These are phyloP conservation scores for Clavulina sp. DNA, from an alignment of 768 basidiomycete genomes.

Conservation along the genomic window DNA sequence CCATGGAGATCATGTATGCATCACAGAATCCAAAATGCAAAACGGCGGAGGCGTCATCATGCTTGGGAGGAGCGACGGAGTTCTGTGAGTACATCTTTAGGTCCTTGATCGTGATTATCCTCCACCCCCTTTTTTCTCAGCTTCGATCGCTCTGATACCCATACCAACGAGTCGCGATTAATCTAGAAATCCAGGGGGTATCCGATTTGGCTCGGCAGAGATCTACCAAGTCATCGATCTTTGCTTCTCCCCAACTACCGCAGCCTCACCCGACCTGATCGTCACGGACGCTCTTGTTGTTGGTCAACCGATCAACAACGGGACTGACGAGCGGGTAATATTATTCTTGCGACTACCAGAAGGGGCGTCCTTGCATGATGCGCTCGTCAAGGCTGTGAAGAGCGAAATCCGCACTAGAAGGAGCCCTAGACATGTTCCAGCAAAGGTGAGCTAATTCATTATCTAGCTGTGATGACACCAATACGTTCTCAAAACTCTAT, in stretches of 20 bases:
- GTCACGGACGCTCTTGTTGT: slow-evolving; percentile 58
- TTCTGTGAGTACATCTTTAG: slow-evolving; percentile 32
- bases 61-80: slow-evolving; percentile 70
- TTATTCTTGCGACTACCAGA: slow-evolving; percentile 51
- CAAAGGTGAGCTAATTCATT: slow-evolving; percentile 32
- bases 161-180: neutral
- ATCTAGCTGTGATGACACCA: neutral
- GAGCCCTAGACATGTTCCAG: slow-evolving; percentile 62
- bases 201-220: slow-evolving; percentile 66
- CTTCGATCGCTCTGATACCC: neutral
- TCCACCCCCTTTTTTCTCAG: slow-evolving; percentile 24
- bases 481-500: neutral
- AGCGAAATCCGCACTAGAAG: slow-evolving; percentile 41
- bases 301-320: slow-evolving; percentile 46
- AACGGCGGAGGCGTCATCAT: slow-evolving; percentile 69
- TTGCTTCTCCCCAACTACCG: slow-evolving; percentile 25
- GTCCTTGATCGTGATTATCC: neutral
- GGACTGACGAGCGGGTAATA: slow-evolving; percentile 57
- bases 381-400: slow-evolving; percentile 39
- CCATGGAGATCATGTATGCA: slow-evolving; percentile 56
- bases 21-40: slow-evolving; percentile 43
- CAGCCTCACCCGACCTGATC: slow-evolving; percentile 23
- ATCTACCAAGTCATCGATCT: slow-evolving; percentile 62
- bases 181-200: slow-evolving; percentile 62
- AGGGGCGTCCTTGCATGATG: slow-evolving; percentile 28